Percentiles rank a stretch among this genome's conserved stretches.
Evolutionary conservation across 2,329 filamentous ascomycete species (phyloP).

Genomic region (Claviceps quebecensis): DNA sequence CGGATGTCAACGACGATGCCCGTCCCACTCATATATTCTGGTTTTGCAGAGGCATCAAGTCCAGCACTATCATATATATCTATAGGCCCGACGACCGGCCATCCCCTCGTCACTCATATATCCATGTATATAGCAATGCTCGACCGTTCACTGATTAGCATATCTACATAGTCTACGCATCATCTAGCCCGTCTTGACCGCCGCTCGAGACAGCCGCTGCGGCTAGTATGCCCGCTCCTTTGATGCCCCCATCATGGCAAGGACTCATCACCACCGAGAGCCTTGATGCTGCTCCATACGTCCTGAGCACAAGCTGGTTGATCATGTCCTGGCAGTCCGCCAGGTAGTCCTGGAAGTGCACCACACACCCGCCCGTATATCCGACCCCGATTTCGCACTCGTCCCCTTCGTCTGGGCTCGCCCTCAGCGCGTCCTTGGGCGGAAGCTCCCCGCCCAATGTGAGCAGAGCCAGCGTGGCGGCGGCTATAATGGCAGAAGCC

Average conservation of each 20-base stretch:
- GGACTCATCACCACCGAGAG: conserved; percentile 35
- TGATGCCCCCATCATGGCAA: conserved; percentile 49
- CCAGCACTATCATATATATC: no score
- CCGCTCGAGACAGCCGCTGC: conserved; percentile 25
- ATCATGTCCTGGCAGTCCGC: conserved; percentile 56
- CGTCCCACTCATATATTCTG: no score
- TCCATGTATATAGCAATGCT: no score
- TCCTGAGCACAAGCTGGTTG: conserved; percentile 32
- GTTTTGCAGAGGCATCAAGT: no score
- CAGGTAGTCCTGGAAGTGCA: conserved; percentile 64
- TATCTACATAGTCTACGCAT: no score
- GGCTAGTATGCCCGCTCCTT: conserved; percentile 46
- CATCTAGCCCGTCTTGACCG: not conserved
- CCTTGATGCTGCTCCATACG: conserved; percentile 16
- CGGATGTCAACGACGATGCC: no score
- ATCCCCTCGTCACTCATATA: no score
- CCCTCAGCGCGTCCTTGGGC: conserved; percentile 10
- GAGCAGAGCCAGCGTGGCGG: conserved; percentile 56
- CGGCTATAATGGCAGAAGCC: conserved; percentile 61
- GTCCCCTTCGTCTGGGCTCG: conserved; percentile 1
- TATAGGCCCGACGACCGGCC: no score
- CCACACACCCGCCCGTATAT: conserved; percentile 68
- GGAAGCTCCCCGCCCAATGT: conserved; percentile 54
- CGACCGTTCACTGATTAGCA: no score
- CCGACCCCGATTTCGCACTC: conserved; percentile 54